Conservation (phyloP, 148 eudicot genomes). For the Camellia lanceoleosa region DNA sequence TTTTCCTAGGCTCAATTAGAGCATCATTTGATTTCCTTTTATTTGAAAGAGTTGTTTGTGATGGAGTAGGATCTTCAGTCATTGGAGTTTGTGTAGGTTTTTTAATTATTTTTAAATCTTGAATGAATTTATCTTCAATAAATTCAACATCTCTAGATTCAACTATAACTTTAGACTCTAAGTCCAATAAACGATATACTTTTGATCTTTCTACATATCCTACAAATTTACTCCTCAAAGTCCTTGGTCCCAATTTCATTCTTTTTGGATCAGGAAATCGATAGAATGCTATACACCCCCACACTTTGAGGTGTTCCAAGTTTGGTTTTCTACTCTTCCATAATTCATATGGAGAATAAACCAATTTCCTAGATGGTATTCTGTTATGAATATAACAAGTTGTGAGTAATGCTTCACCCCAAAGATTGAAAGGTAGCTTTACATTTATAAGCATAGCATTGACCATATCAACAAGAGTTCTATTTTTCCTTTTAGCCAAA, state of each 20-base stretch:
- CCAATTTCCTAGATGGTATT: neutral
- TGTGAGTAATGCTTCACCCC: neutral
- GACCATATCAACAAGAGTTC: neutral
- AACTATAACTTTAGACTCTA: neutral
- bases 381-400: constrained; percentile 7
- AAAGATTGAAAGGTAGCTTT: neutral
- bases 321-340: constrained; percentile 14
- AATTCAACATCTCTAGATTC: constrained; percentile 6
- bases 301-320: neutral
- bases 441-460: constrained; percentile 13
- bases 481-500: constrained; percentile 14
- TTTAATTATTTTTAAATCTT: no score
- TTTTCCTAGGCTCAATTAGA: no score
- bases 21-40: no score
- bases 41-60: no score
- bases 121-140: neutral
- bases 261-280: neutral
- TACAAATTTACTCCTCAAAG: neutral
- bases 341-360: neutral
- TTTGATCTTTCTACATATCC: neutral
- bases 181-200: neutral
- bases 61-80: no score
- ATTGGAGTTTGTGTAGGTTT: no score
- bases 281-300: constrained; percentile 3
- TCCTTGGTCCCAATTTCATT: neutral